Base-by-base conservation (phyloP, 106 monocot genomes). In the Triglochin maritima region DNA sequence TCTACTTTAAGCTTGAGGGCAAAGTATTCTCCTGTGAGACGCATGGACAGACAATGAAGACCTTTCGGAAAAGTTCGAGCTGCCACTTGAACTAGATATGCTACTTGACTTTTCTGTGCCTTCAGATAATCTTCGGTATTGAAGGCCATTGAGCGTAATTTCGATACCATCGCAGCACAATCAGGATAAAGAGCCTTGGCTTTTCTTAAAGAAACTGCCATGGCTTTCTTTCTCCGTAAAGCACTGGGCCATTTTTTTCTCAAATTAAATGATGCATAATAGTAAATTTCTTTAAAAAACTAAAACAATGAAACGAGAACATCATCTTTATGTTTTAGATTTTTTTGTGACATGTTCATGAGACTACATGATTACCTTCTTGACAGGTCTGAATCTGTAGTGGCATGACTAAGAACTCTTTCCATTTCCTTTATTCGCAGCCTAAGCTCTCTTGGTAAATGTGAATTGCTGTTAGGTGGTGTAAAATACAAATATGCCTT, bases 1-100 rank as follows among this genome's bases (percentile, higher is more conserved):
- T 59, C 73, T 16, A 81, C 75, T 64, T 77, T 76, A 13, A 81
- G 77, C 59, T 70, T 49, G 59, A 90, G 49, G 17, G 46, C 46
- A 60, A 95, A 95, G 75, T 83, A 95, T 45, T 87, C 78, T 46
- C 85, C 60, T 66, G 89, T 95, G 52, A 95, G 83, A 46, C 62
- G 63, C 94, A 95, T 85, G 57, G 90, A 81, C 17, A 95, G 80
- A 68, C 94, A 95, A 60, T 95, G 94, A 79, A 87, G 80, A 61
- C 90, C 85, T 79, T 95, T 95, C 42, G 94, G 87, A 65, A 90
- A 79, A 14, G 94, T 90, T 65, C 87, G 81, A 48, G 81, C 50
- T 58, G 85, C 79, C 65, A 95, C 73, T 62, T 81, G 82, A 57
- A 74, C 71, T 62, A 95, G 81, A 83, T 81, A 85, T 50, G 87